Conservation (phyloP, 805 yeast genomes). For the Metschnikowia continentalis region DNA sequence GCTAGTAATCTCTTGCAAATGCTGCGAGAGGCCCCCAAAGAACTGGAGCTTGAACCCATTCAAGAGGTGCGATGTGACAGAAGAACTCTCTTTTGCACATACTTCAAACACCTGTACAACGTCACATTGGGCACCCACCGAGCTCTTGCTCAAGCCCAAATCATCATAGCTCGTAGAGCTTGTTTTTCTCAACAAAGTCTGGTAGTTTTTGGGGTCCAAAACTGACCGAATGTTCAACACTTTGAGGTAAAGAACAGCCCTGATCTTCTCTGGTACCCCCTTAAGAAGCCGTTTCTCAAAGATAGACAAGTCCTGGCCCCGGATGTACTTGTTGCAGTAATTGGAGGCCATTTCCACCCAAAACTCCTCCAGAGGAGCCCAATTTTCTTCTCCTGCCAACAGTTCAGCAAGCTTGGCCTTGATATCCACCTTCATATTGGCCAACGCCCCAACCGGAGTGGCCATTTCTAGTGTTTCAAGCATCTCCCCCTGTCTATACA, state of each 20-base stretch:
- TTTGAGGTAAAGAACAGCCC: conserved; percentile 32
- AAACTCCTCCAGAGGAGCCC: conserved; percentile 10
- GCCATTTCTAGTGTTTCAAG: conserved; percentile 10
- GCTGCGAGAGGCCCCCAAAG: conserved; percentile 19
- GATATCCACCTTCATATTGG: conserved; percentile 10
- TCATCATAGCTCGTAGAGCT: conserved; percentile 6
- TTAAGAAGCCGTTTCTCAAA: conserved; percentile 17
- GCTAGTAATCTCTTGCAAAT: conserved; percentile 18
- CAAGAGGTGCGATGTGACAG: conserved; percentile 1
- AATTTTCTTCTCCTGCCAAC: background rate
- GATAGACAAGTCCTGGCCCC: conserved; percentile 6
- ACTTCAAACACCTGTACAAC: conserved; percentile 29
- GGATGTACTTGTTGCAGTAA: conserved; percentile 13
- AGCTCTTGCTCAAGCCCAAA: conserved; percentile 1
- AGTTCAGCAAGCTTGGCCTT: background rate
- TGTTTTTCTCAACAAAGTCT: conserved; percentile 27
- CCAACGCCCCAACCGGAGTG: conserved; percentile 10
- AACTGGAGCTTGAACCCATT: conserved; percentile 16
- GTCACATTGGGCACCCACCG: conserved; percentile 13
- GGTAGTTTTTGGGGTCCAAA: conserved; percentile 26
- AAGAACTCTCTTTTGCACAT: conserved; percentile 24
- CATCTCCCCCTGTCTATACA: conserved; percentile 12
- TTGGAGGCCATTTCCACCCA: conserved; percentile 20
- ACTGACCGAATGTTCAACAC: conserved; percentile 28
- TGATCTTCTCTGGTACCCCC: conserved; percentile 30